phyloP scores from a whole-genome alignment of 2,329 filamentous ascomycete species.

The Fusarium sp. region DNA sequence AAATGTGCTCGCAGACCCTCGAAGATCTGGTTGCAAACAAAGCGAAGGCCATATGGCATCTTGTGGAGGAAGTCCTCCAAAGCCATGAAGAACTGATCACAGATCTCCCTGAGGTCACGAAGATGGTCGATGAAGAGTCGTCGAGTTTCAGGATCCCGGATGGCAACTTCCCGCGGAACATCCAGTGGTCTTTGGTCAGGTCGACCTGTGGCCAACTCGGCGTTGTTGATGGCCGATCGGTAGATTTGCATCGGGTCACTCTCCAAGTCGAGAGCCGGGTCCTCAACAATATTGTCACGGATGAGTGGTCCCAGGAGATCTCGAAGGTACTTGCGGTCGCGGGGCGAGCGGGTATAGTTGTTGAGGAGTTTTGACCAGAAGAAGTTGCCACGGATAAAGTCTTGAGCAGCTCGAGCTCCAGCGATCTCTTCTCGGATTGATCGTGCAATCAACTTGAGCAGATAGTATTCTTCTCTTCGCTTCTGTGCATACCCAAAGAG shows the following conservation, averaged over 20 bases:
- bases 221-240: conserved; percentile 94
- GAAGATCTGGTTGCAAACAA: conserved; percentile 88
- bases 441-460: conserved; percentile 88
- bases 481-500: conserved; percentile 98
- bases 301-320: conserved; percentile 89
- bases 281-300: conserved; percentile 93
- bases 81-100: conserved; percentile 87
- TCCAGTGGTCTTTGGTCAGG: conserved; percentile 87
- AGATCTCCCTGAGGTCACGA: conserved; percentile 93
- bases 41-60: conserved; percentile 95
- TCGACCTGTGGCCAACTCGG: conserved; percentile 92
- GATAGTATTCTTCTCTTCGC: conserved; percentile 94
- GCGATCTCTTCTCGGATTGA: conserved; percentile 92
- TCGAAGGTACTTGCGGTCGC: conserved; percentile 92
- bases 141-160: conserved; percentile 93
- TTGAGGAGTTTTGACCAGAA: conserved; percentile 92
- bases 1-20: conserved; percentile 84
- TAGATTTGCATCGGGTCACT: conserved; percentile 99
- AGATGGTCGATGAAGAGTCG: conserved; percentile 95
- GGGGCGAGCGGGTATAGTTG: conserved; percentile 91
- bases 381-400: conserved; percentile 90
- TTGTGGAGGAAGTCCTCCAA: conserved; percentile 87
- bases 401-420: conserved; percentile 79
- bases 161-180: conserved; percentile 92
- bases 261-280: conserved; percentile 91